Conservation (phyloP, 768 basidiomycete species). For the Lentinula detonsa region DNA sequence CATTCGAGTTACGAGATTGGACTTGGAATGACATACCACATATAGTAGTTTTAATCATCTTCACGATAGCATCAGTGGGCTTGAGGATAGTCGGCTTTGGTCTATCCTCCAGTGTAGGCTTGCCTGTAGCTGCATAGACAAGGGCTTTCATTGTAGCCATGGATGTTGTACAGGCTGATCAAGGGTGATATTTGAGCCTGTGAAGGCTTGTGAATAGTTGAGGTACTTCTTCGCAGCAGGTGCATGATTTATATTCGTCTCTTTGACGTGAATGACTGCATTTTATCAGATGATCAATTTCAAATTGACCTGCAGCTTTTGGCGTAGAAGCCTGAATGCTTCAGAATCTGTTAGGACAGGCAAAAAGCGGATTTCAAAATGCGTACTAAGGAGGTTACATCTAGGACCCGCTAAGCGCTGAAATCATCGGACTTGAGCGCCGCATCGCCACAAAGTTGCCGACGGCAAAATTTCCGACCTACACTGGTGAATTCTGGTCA, state of each 20-base stretch:
- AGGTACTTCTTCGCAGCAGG: not conserved
- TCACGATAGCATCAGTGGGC: constrained; percentile 15
- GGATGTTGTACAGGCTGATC: not conserved
- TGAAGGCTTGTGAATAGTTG: not conserved
- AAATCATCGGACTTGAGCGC: too few species aligned
- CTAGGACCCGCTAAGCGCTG: too few species aligned
- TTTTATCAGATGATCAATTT: too few species aligned
- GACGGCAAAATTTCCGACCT: not conserved
- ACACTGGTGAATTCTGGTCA: too few species aligned
- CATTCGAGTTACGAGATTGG: not conserved
- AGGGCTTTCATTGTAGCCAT: constrained; percentile 11
- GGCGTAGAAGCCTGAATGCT: too few species aligned
- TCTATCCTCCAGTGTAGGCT: constrained; percentile 10
- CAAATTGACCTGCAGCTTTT: too few species aligned
- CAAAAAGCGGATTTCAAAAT: too few species aligned
- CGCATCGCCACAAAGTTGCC: not conserved
- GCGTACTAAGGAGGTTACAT: too few species aligned
- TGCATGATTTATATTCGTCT: not conserved
- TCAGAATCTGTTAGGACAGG: too few species aligned
- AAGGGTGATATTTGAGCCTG: not conserved
- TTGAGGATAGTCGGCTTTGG: constrained; percentile 12
- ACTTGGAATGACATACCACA: constrained; percentile 10
- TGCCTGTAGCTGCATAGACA: constrained; percentile 6
- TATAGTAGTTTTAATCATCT: constrained; percentile 15
- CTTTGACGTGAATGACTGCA: too few species aligned